phyloP scores from a whole-genome alignment of 352 stramenopile genomes.

The Phytopythium aichiense region DNA sequence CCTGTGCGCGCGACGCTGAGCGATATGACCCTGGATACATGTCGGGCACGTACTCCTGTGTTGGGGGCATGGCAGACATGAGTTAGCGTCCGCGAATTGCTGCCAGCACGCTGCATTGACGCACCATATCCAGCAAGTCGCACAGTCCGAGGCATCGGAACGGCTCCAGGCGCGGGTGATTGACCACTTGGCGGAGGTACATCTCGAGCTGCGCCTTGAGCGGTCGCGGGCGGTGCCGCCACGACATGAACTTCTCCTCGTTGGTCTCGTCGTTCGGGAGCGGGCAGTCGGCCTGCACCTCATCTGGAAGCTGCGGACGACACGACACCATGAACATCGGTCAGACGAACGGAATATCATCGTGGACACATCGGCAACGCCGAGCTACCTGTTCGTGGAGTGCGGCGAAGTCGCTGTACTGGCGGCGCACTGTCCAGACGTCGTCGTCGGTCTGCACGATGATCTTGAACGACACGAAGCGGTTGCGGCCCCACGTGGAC shows the following conservation, averaged over 20 bases:
- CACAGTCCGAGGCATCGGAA: conserved; percentile 56
- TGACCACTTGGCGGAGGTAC: conserved; percentile 54
- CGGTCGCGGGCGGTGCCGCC: conserved; percentile 49
- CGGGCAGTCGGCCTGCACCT: conserved; percentile 36
- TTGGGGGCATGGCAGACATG: neutral
- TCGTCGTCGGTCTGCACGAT: conserved; percentile 69
- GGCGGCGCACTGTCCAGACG: conserved; percentile 54
- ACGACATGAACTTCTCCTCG: conserved; percentile 44
- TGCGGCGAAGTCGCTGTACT: conserved; percentile 61
- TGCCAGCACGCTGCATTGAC: neutral
- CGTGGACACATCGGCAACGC: neutral
- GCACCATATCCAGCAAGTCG: conserved; percentile 73
- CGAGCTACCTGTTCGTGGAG: conserved; percentile 44
- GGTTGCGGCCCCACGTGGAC: conserved; percentile 66
- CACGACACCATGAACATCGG: too few relatives aligned
- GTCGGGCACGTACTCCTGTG: conserved; percentile 62
- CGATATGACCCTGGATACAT: conserved; percentile 35
- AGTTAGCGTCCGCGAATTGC: neutral
- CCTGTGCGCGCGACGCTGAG: conserved; percentile 23
- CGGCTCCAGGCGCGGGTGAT: conserved; percentile 41
- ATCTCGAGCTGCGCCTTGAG: conserved; percentile 65
- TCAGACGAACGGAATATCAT: neutral
- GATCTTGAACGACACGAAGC: conserved; percentile 76
- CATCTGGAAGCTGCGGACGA: conserved; percentile 28
- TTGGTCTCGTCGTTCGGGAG: conserved; percentile 40